Percentiles rank a stretch among this genome's conserved stretches.
These are phyloP conservation scores for Fallopia convolvulus DNA, from an alignment of 148 eudicot genomes.

Conservation along the genomic window DNA sequence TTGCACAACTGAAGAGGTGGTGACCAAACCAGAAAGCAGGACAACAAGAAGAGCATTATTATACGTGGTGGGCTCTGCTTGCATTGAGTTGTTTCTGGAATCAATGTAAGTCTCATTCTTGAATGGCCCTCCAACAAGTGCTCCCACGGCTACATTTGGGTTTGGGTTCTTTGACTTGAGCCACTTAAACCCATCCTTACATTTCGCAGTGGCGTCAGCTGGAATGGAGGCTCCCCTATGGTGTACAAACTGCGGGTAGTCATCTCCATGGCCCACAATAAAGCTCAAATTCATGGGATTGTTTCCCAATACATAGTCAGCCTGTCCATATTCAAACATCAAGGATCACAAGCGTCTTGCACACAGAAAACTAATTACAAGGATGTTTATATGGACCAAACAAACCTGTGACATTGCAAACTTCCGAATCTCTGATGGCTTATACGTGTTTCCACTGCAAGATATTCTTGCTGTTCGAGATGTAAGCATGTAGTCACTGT, in stretches of 20 bases:
- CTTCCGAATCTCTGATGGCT: conserved; percentile 57
- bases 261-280: conserved; percentile 81
- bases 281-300: conserved; percentile 78
- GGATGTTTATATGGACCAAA: background rate
- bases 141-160: conserved; percentile 78
- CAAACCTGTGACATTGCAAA: conserved; percentile 81
- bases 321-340: conserved; percentile 25
- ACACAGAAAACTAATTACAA: background rate
- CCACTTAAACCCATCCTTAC: conserved; percentile 61
- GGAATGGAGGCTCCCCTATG: conserved; percentile 96
- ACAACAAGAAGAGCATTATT: conserved; percentile 73
- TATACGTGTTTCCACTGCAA: conserved; percentile 45
- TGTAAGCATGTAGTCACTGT: conserved; percentile 85
- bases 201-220: conserved; percentile 37
- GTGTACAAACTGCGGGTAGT: conserved; percentile 70
- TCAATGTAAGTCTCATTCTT: conserved; percentile 60
- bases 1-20: conserved; percentile 60
- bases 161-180: conserved; percentile 52
- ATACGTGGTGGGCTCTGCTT: conserved; percentile 77
- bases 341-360: background rate
- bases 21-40: conserved; percentile 74
- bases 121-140: conserved; percentile 80
- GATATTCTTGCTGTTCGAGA: conserved; percentile 47
- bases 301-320: conserved; percentile 70
- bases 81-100: conserved; percentile 77